A percentile compares a stretch with the other conserved stretches of the same genome.
phyloP scores from a whole-genome alignment of 495 filamentous ascomycete genomes.

The Coniosporium apollinis region DNA sequence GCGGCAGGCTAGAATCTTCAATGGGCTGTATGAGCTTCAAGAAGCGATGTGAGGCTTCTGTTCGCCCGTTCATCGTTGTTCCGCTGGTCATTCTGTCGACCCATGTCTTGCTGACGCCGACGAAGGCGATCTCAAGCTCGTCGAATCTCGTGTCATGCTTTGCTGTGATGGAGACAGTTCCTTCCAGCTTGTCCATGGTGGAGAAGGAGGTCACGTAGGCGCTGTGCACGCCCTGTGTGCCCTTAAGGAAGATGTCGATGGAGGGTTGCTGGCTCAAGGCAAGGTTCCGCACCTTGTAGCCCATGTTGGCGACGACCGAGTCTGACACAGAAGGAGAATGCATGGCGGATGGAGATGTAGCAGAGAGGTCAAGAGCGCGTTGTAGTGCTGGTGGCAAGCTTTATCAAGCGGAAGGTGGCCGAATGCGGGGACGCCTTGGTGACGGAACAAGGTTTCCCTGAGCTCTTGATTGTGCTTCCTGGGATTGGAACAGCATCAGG shows the following conservation, averaged over 20 bases:
- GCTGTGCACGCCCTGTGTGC: constrained; percentile 14
- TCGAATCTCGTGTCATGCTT: constrained; percentile 60
- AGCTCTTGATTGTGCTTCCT: too few species aligned
- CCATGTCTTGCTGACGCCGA: constrained; percentile 41
- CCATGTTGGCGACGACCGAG: constrained; percentile 3
- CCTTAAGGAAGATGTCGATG: constrained; percentile 16
- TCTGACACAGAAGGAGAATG: neutral
- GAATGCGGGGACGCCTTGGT: too few species aligned
- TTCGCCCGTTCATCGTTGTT: constrained; percentile 30
- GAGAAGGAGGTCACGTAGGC: constrained; percentile 35
- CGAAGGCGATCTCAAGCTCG: constrained; percentile 60
- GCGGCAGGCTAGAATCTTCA: constrained; percentile 47
- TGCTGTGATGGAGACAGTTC: constrained; percentile 40
- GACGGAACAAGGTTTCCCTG: too few species aligned
- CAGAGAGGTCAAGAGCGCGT: neutral
- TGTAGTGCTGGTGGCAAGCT: too few species aligned
- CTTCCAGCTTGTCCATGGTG: constrained; percentile 42
- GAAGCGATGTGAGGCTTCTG: constrained; percentile 45
- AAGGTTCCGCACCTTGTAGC: constrained; percentile 8
- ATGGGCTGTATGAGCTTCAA: constrained; percentile 74
- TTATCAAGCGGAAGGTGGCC: neutral
- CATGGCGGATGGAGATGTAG: neutral
- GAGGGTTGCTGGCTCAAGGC: constrained; percentile 6
- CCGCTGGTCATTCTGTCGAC: constrained; percentile 33
- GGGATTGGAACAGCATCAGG: too few species aligned